phyloP scores from a whole-genome alignment of 1,284 basidiomycete species.

The Ustilago lituana region DNA sequence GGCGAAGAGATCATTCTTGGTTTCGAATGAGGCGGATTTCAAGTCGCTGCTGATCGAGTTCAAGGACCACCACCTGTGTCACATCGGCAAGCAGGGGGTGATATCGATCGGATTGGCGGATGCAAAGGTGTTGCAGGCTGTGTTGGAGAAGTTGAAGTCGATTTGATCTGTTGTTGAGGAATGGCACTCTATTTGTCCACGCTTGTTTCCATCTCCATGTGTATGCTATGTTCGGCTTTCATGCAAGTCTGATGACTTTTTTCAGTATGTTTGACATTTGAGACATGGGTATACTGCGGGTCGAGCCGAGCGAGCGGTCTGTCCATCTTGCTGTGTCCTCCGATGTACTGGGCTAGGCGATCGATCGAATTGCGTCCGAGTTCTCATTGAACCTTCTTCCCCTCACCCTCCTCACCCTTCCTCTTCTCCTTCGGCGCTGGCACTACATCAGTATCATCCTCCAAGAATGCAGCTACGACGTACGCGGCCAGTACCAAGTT shows the following conservation, averaged over 20 bases:
- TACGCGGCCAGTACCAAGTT: constrained; percentile 64
- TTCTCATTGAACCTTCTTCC: constrained; percentile 32
- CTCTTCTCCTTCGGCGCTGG: background rate
- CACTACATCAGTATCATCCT: constrained; percentile 45
- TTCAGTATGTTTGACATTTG: too few relatives aligned
- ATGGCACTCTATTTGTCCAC: too few relatives aligned
- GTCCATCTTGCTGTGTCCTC: too few relatives aligned
- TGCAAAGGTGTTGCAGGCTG: constrained; percentile 8
- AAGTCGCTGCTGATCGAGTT: constrained; percentile 55
- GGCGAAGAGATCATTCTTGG: constrained; percentile 48
- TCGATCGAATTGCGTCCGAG: too few relatives aligned
- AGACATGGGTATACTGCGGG: too few relatives aligned
- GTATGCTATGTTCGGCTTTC: too few relatives aligned
- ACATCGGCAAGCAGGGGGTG: constrained; percentile 23
- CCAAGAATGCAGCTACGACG: constrained; percentile 61
- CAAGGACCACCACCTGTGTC: constrained; percentile 49
- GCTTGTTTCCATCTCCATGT: too few relatives aligned
- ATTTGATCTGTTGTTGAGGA: too few relatives aligned
- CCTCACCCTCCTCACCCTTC: background rate
- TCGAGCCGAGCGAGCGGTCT: too few relatives aligned
- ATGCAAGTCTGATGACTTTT: too few relatives aligned
- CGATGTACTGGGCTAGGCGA: too few relatives aligned
- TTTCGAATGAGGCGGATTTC: constrained; percentile 46
- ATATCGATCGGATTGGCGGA: constrained; percentile 31
- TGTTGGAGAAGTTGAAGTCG: constrained; percentile 35